Evolutionary conservation across 2,329 filamentous ascomycete species (phyloP), one percentile per base, ranked within the genome.

Genomic region (Pseudocercospora macadamiae): DNA sequence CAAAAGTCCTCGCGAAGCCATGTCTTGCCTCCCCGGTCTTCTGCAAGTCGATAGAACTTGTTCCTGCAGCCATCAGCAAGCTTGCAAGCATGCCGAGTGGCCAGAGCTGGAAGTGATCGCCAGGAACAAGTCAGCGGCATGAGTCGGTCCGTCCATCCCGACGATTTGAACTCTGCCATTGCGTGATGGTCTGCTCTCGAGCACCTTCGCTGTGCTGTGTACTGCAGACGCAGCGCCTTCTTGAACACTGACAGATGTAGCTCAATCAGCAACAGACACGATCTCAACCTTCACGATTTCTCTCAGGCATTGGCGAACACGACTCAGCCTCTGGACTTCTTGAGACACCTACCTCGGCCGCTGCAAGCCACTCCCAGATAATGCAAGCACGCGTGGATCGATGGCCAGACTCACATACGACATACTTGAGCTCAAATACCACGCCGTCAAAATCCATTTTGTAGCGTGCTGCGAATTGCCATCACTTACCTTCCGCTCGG

Each of bases 41-140:
- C 6, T 32, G 28, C 6, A 45, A 18, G 4, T 45, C 39, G 21
- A 42, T 7, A 42, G 18, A 42, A 8, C n/a, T 5, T 45, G 18
- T 45, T 8, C 44, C 44, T n/a, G 34, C 34, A 8, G 8, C 34
- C 5, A 16, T n/a, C n/a, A 16, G 5, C 34, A 39, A 16, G 34
- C 34, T 39, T 42, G 37, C n/a, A n/a, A n/a, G n/a, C n/a, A 42
- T 42, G 37, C 18, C 37, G 37, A 42, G 18, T 45, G 42, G 42
- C 42, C 42, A 19, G 26, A 5, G 7, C 42, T 10, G 53, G 53
- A 16, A 55, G 30, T 34, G 55, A 57, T 57, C 48, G 55, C 23
- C 55, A 57, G 55, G 55, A 57, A 57, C 55, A 32, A 8, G 37
- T n/a, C n/a, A n/a, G n/a, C n/a, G n/a, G n/a, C n/a, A 42, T 16